These are phyloP conservation scores for Imleria badia DNA, from an alignment of 768 basidiomycete genomes.

Conservation along the genomic window DNA sequence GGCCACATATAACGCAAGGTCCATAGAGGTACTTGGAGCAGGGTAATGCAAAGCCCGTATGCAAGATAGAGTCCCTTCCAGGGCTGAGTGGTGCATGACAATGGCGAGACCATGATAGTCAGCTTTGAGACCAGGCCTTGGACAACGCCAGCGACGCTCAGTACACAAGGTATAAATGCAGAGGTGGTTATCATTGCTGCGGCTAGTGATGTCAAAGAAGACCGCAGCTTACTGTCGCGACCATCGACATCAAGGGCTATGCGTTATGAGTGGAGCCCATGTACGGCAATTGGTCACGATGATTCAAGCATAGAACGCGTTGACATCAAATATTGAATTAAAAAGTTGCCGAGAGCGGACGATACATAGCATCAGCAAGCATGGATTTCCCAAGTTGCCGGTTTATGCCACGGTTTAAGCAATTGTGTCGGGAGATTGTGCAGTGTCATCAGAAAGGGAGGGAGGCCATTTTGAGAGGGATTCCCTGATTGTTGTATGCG, in stretches of 20 bases:
- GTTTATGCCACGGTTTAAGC: constrained; percentile 5
- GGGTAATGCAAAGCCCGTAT: constrained; percentile 40
- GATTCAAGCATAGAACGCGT: background rate
- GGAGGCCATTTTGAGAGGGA: constrained; percentile 30
- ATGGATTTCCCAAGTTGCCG: background rate
- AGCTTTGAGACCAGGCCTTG: too few species aligned
- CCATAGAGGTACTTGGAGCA: constrained; percentile 52
- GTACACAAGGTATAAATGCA: too few species aligned
- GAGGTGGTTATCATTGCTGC: too few species aligned
- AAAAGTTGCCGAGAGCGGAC: background rate
- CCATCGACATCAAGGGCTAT: background rate
- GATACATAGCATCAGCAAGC: background rate
- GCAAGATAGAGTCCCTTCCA: constrained; percentile 48
- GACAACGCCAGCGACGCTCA: too few species aligned
- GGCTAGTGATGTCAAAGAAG: too few species aligned
- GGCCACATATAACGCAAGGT: constrained; percentile 34
- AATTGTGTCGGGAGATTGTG: constrained; percentile 25
- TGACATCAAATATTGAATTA: background rate
- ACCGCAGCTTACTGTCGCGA: background rate
- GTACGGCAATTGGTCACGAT: too few species aligned
- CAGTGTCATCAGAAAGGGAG: constrained; percentile 17
- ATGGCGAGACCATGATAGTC: constrained; percentile 7
- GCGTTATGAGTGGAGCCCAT: background rate
- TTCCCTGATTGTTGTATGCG: constrained; percentile 15
- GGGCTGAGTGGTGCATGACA: constrained; percentile 37